These are phyloP conservation scores for Ceratocystis diversiconidia DNA, from an alignment of 2,329 filamentous ascomycete species.

Conservation along the genomic window DNA sequence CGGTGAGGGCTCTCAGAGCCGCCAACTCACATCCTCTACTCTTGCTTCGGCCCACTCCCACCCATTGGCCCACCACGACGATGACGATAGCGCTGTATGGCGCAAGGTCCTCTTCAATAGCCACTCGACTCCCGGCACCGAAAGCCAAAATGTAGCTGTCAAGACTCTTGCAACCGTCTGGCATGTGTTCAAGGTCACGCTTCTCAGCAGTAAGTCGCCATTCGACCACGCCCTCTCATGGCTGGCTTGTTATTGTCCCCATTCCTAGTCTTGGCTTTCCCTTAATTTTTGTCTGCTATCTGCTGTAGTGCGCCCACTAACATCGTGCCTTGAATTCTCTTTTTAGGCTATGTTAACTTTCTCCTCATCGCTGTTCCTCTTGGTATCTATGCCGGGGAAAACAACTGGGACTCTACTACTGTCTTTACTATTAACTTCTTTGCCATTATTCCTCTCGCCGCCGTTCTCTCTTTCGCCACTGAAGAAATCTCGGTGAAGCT, in stretches of 20 bases:
- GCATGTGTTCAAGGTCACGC: constrained; percentile 43
- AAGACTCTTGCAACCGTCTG: constrained; percentile 25
- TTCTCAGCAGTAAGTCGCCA: constrained; percentile 41
- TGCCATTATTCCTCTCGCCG: constrained; percentile 62
- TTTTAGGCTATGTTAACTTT: constrained; percentile 48
- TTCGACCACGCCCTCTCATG: not conserved
- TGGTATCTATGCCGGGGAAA: constrained; percentile 51
- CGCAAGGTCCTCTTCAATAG: constrained; percentile 31
- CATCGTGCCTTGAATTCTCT: not conserved
- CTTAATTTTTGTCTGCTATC: not conserved
- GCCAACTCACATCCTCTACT: not conserved
- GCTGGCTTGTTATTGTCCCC: not conserved
- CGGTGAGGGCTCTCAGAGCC: constrained; percentile 22
- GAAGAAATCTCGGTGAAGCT: constrained; percentile 61
- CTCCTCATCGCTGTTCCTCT: constrained; percentile 60
- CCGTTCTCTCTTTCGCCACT: constrained; percentile 61
- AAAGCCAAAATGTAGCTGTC: constrained; percentile 29
- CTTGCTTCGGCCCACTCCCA: constrained; percentile 3
- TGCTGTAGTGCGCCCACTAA: constrained; percentile 1
- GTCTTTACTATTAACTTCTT: constrained; percentile 70
- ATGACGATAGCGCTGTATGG: constrained; percentile 8
- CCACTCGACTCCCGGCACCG: constrained; percentile 37
- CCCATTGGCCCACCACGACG: not conserved
- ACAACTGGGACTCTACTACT: constrained; percentile 49
- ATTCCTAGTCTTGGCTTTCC: not conserved